Conservation (phyloP, 805 yeast genomes). For the Yarrowia yakushimensis region DNA sequence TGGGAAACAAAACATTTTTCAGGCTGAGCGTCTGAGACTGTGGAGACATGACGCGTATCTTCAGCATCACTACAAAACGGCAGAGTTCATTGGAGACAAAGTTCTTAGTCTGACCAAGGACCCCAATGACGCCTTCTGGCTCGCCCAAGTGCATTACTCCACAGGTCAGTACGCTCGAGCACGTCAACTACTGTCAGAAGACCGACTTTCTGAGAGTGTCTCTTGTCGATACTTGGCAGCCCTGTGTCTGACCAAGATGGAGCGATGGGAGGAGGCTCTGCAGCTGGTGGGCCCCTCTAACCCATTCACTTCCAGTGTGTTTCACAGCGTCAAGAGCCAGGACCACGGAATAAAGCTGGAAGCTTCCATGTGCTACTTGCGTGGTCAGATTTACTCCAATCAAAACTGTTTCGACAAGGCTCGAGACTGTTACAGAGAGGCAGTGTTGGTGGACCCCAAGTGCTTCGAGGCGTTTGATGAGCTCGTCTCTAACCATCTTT, state of each 20-base stretch:
- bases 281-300: slow-evolving; percentile 79
- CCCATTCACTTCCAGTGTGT: slow-evolving; percentile 49
- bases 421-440: slow-evolving; percentile 81
- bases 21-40: slow-evolving; percentile 76
- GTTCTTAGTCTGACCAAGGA: slow-evolving; percentile 77
- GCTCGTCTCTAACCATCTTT: slow-evolving; percentile 62
- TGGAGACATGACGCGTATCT: slow-evolving; percentile 93
- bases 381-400: slow-evolving; percentile 79
- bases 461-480: slow-evolving; percentile 91
- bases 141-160: slow-evolving; percentile 82
- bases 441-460: slow-evolving; percentile 80
- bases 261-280: slow-evolving; percentile 82
- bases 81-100: slow-evolving; percentile 88
- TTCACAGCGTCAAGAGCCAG: slow-evolving; percentile 38
- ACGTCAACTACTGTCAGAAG: slow-evolving; percentile 59
- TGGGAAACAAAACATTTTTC: slow-evolving; percentile 44
- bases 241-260: slow-evolving; percentile 61
- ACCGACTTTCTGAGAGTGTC: slow-evolving; percentile 51
- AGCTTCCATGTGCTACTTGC: slow-evolving; percentile 77
- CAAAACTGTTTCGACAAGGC: slow-evolving; percentile 84
- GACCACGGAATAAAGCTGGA: slow-evolving; percentile 83
- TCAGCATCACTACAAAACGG: slow-evolving; percentile 89
- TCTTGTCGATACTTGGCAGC: slow-evolving; percentile 81
- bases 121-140: slow-evolving; percentile 93
- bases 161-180: slow-evolving; percentile 78